Evolutionary conservation across 1,284 basidiomycete species (phyloP).

Genomic region (Cutaneotrichosporon sp.): DNA sequence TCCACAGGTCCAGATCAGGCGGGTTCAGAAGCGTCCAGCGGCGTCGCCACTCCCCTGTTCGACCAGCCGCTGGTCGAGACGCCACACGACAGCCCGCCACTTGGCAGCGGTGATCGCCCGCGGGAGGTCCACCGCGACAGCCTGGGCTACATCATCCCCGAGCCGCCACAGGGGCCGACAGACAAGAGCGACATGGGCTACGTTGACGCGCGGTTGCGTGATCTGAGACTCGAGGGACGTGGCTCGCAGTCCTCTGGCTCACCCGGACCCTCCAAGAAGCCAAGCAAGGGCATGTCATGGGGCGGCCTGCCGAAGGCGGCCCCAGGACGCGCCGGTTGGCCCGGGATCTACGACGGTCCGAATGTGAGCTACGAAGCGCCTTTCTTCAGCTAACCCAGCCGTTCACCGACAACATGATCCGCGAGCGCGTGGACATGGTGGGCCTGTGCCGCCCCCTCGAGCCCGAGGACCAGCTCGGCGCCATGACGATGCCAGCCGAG

Average conservation of each 20-base stretch:
- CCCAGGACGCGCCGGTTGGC: slow-evolving; percentile 65
- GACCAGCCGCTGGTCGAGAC: background rate
- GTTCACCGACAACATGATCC: slow-evolving; percentile 65
- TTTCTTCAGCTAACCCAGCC: slow-evolving; percentile 29
- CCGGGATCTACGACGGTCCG: slow-evolving; percentile 59
- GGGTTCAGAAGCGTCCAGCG: background rate
- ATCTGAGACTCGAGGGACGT: background rate
- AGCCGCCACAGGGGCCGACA: background rate
- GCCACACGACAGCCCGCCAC: background rate
- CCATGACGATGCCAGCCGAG: slow-evolving; percentile 64
- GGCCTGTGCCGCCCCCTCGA: slow-evolving; percentile 81
- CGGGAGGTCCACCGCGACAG: background rate
- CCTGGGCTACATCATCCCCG: background rate
- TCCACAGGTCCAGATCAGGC: background rate
- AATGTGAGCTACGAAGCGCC: slow-evolving; percentile 52
- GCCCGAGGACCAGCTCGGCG: slow-evolving; percentile 64
- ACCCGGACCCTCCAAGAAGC: background rate
- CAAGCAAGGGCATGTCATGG: background rate
- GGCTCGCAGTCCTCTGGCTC: background rate
- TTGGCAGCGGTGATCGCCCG: background rate
- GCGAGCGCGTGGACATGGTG: slow-evolving; percentile 81
- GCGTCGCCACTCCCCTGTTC: background rate
- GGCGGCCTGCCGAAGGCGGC: slow-evolving; percentile 14
- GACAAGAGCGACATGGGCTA: background rate
- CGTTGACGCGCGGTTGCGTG: background rate